phyloP scores from a whole-genome alignment of 139 green algal genomes.

The Haematococcus lacustris region DNA sequence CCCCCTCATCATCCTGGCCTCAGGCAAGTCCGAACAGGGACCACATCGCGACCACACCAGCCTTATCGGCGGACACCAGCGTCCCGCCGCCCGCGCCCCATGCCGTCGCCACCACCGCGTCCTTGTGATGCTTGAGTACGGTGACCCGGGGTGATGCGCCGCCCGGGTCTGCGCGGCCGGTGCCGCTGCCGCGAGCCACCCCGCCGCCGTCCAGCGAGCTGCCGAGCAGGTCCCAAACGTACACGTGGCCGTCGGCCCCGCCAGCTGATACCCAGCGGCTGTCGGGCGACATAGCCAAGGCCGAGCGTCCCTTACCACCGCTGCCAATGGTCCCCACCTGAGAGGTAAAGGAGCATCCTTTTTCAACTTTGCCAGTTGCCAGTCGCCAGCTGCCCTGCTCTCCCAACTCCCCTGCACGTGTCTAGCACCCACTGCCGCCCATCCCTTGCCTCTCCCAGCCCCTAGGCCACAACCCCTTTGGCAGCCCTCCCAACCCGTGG shows the following conservation, averaged over 20 bases:
- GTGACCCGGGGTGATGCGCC: not conserved
- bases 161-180: too few species aligned
- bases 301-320: conserved; percentile 5
- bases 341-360: too few species aligned
- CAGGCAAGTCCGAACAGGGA: conserved; percentile 5
- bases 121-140: conserved; percentile 20
- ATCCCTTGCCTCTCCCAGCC: too few species aligned
- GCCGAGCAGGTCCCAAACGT: conserved; percentile 12
- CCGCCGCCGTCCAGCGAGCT: not conserved
- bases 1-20: too few species aligned
- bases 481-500: too few species aligned
- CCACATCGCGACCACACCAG: conserved; percentile 27
- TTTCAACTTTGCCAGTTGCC: too few species aligned
- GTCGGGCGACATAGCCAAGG: conserved; percentile 13
- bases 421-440: too few species aligned
- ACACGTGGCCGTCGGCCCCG: conserved; percentile 1
- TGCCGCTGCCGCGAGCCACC: not conserved
- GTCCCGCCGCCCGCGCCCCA: conserved; percentile 18
- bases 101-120: conserved; percentile 25
- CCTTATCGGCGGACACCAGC: conserved; percentile 29
- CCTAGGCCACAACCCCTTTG: too few species aligned
- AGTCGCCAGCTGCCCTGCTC: too few species aligned
- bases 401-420: too few species aligned
- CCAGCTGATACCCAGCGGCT: conserved; percentile 10
- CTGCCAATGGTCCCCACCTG: conserved; percentile 14